A percentile compares a stretch with the other conserved stretches of the same genome.
Evolutionary conservation across 352 stramenopile species (phyloP).

Genomic region (Phytopythium sindhum): DNA sequence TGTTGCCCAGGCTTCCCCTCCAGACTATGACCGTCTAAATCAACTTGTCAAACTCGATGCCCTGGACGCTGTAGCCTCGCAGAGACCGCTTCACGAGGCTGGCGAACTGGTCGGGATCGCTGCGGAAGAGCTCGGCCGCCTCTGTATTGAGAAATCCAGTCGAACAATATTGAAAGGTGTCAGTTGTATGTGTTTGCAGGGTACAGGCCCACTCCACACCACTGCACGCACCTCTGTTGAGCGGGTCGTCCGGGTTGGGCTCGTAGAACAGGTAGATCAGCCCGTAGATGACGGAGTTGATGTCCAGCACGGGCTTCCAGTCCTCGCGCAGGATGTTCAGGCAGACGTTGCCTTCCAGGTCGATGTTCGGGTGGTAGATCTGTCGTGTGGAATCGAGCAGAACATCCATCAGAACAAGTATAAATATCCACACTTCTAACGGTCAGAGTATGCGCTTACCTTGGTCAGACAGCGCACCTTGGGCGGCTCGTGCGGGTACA

Average conservation of each 20-base stretch:
- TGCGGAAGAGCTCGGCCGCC: slow-evolving; percentile 95
- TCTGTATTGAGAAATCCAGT: slow-evolving; percentile 47
- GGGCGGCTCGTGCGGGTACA: slow-evolving; percentile 96
- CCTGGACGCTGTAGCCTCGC: slow-evolving; percentile 75
- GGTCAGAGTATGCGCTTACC: slow-evolving; percentile 23
- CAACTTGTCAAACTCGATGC: slow-evolving; percentile 81
- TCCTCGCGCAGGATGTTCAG: slow-evolving; percentile 97
- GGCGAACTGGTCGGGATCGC: slow-evolving; percentile 91
- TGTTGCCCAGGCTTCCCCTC: background rate
- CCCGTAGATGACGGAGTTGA: slow-evolving; percentile 99
- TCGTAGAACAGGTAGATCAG: slow-evolving; percentile 99
- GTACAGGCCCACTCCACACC: background rate
- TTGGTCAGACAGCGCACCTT: slow-evolving; percentile 97
- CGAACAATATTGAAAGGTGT: too few species aligned
- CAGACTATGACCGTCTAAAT: slow-evolving; percentile 35
- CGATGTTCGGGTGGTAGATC: slow-evolving; percentile 99
- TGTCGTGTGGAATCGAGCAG: slow-evolving; percentile 14
- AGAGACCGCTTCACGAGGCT: slow-evolving; percentile 86
- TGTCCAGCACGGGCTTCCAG: slow-evolving; percentile 98
- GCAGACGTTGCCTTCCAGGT: slow-evolving; percentile 98
- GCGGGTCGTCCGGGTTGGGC: slow-evolving; percentile 97
- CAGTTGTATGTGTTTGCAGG: background rate
- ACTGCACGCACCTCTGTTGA: slow-evolving; percentile 88
- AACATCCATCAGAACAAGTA: background rate
- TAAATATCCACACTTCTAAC: background rate